Base-by-base conservation (phyloP, 257 asterid species). In the Cynanchum wilfordii region DNA sequence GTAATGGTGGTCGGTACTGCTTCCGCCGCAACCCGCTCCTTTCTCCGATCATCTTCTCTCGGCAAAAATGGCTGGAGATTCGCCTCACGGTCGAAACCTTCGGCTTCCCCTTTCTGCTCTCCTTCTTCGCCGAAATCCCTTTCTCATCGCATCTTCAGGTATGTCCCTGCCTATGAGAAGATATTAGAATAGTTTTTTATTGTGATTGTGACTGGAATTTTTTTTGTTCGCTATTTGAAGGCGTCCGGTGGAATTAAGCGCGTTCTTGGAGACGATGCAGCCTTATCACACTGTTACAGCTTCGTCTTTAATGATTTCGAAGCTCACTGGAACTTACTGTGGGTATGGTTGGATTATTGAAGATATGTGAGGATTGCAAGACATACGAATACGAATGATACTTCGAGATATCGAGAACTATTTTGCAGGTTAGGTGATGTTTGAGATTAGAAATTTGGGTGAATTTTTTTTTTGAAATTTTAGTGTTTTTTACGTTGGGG, bases 231-330 rank as follows among this genome's bases (percentile, higher is more conserved):
- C 33, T 1, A 19, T 72, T 42, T 42, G 63, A 75, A 83, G 87
- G 79, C 78, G 81, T 59, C 87, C 86, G 49, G 82, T 77, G 66
- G 97, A 93, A 67, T 74, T 90, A 92, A 89, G 96, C 78, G 96
- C 93, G 52, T 87, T 88, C 73, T 36, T 89, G 90, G 95, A 82
- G 79, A 89, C 98, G 29, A 67, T 93, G 96, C 96, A 86, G 79
- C 97, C 97, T 33, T 90, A 63, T 83, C 98, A 93, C 81, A 81
- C 96, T 0, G 96, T 84, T 42, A 93, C 96, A 8, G 97, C 98
- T 25, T 91, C 98, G 0, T 89, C 96, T 15, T 86, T 93, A 88
- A 90, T 93, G 97, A 88, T 92, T 10, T 93, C 97, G 15, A 88
- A 83, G 93, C 98, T 90, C 60, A 89, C 90, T 0, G 87, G 77